Base-by-base conservation (phyloP, 139 green algal genomes). In the Chlorella sp. region DNA sequence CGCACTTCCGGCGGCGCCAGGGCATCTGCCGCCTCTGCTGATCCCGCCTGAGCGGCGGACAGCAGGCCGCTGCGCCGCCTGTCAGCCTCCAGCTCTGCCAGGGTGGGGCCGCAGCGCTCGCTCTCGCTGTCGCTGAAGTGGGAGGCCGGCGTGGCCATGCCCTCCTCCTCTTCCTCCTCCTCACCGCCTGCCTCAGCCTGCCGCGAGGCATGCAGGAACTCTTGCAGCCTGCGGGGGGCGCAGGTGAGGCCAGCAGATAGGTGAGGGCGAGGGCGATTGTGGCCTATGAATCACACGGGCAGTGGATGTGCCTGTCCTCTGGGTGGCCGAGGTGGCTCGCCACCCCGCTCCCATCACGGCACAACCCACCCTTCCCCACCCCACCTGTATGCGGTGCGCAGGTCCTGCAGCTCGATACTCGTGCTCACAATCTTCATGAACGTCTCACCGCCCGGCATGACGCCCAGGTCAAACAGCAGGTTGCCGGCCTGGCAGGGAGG, bases 391-490 rank as follows among this genome's bases (percentile, higher is more conserved):
- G 74, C 82, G 39, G 81, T 34, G 34, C 88, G 69, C 62, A 92
- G 71, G 84, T 92, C 89, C 41, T 92, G 88, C 23, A 87, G 13
- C 12, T 84, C 81, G n/a, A 91, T 39, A 47, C 62, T 83, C 82
- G 69, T 84, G 34, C 76, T 74, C 64, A 36, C 85, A 23, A 92
- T 73, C 30, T 87, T 81, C 60, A 93, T 89, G 80, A 89, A 83
- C n/a, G 78, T 91, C 39, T 80, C 74, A 38, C 64, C 69, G 34
- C 55, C 30, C 18, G 39, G 39, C 36, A 91, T 74, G 21, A 60
- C 79, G 15, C 73, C 87, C 71, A 93, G 73, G 80, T 93, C 85
- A 60, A 93, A 83, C 30, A 83, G 32, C 60, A 93, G n/a, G 26
- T 83, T 84, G 39, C 23, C 36, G 38, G n/a, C 57, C 60, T 71